phyloP scores from a whole-genome alignment of 1,284 basidiomycete genomes.

The Salmacisia buchloeana region DNA sequence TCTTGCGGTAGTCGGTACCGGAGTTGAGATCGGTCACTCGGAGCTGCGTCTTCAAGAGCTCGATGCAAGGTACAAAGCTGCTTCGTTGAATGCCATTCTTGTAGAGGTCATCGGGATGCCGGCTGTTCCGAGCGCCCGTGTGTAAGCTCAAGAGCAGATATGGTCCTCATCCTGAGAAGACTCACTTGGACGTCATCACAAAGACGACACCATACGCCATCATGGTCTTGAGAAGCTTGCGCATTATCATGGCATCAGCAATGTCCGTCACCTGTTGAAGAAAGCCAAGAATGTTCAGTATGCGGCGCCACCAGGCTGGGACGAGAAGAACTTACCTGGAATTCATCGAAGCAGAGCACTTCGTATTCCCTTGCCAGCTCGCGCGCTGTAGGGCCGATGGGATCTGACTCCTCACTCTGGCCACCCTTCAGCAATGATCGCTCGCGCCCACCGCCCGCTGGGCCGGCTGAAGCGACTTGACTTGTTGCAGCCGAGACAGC shows the following conservation, averaged over 20 bases:
- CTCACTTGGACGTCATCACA: conserved; percentile 92
- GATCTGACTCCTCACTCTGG: conserved; percentile 61
- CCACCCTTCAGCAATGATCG: not conserved
- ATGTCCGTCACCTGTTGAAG: conserved; percentile 80
- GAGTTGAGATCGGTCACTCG: conserved; percentile 87
- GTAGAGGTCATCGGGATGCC: conserved; percentile 93
- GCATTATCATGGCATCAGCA: conserved; percentile 95
- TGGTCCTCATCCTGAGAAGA: not conserved
- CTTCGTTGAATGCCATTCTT: conserved; percentile 97
- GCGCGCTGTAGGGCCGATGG: conserved; percentile 78
- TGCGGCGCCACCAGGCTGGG: not conserved
- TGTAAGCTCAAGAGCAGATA: not conserved
- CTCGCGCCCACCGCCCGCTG: conserved; percentile 14
- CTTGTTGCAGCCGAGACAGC: conserved; percentile 12
- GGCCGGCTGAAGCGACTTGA: not conserved
- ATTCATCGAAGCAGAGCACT: conserved; percentile 95
- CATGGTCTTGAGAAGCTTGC: conserved; percentile 71
- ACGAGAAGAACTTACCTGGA: conserved; percentile 63
- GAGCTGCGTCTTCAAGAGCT: conserved; percentile 80
- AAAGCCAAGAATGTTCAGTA: not conserved
- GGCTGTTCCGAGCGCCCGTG: conserved; percentile 59
- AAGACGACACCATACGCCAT: conserved; percentile 84
- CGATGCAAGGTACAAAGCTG: conserved; percentile 93
- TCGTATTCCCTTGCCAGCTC: conserved; percentile 66
- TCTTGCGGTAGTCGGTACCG: conserved; percentile 66